Evolutionary conservation across 805 yeast species (phyloP), one percentile per base, ranked within the genome.

Genomic region (Sugiyamaella qingdaonensis): DNA sequence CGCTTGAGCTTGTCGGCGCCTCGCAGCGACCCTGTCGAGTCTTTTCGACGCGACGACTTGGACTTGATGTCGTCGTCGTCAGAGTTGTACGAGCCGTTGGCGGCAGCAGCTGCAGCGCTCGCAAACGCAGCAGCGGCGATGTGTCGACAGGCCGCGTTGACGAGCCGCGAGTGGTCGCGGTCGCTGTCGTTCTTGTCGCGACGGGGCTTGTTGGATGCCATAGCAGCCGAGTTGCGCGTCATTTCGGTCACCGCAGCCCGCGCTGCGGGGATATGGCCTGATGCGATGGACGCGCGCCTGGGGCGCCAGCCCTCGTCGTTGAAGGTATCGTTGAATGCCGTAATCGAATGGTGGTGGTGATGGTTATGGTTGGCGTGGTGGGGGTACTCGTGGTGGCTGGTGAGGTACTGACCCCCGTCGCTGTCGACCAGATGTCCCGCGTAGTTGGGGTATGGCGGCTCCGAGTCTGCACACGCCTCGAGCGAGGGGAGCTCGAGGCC

Each of bases 121-220:
- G 73, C 68, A 9, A 82, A 86, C 1, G 94, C 95, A 32, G 94
- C 94, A 41, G 84, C 73, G 0, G 92, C 90, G 62, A 87, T 83
- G 67, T 86, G 91, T 51, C 92, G 81, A 64, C 95, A 88, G 0
- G 95, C 94, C 61, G 83, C 78, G 64, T 82, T 86, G 19, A 85
- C 88, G 45, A 85, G 75, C 55, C 83, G 76, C 61, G 80, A 75
- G 63, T 86, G 91, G 61, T 84, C 89, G 45, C 80, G 73, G 64
- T 84, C 88, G 65, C 81, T 81, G 41, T 35, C 47, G 37, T 34
- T 31, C 47, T 52, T 21, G 48, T 46, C 39, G 24, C 47, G 37
- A 29, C 49, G 34, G 33, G 37, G 9, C 16, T 19, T 13, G 33
- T n/a, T 18, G 14, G 33, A 11, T 8, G 43, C 35, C 29, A 31